A percentile compares a stretch with the other conserved stretches of the same genome.
Conservation (phyloP, 176 grass and related monocot genomes). For the Stipa capillata region DNA sequence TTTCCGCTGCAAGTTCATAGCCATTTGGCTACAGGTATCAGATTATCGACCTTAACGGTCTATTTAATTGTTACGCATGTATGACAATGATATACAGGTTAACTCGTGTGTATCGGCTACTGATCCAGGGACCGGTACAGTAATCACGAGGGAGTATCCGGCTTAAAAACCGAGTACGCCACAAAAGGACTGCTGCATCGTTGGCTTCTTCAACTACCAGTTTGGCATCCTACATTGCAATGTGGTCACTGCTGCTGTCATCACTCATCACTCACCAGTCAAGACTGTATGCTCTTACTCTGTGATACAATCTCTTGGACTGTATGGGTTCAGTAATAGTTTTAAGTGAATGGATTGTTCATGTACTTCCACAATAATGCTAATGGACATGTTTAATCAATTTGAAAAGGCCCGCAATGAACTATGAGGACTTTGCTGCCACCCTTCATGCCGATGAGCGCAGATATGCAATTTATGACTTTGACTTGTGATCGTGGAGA, state of each 20-base stretch:
- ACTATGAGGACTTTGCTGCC: constrained; percentile 25
- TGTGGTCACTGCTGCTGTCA: background rate
- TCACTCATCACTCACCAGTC: no score
- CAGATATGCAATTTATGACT: constrained; percentile 30
- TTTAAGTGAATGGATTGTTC: background rate
- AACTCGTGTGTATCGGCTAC: no score
- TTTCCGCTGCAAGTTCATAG: no score
- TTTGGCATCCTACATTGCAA: background rate
- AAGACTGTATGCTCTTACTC: background rate
- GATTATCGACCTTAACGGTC: no score
- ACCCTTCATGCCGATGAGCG: constrained; percentile 20
- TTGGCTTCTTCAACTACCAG: background rate
- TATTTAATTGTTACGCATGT: no score
- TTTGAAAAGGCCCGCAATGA: background rate
- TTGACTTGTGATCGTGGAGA: constrained; percentile 32
- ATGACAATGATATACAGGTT: no score
- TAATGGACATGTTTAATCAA: background rate
- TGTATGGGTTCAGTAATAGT: background rate
- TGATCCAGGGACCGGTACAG: no score
- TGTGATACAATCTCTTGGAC: background rate
- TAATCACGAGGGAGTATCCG: no score
- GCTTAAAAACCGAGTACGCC: no score
- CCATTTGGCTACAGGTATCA: no score
- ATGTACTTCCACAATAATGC: background rate
- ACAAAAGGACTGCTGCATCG: no score